Base-by-base conservation (phyloP, 176 grass and related monocot species). In the Aegilops speltoides region DNA sequence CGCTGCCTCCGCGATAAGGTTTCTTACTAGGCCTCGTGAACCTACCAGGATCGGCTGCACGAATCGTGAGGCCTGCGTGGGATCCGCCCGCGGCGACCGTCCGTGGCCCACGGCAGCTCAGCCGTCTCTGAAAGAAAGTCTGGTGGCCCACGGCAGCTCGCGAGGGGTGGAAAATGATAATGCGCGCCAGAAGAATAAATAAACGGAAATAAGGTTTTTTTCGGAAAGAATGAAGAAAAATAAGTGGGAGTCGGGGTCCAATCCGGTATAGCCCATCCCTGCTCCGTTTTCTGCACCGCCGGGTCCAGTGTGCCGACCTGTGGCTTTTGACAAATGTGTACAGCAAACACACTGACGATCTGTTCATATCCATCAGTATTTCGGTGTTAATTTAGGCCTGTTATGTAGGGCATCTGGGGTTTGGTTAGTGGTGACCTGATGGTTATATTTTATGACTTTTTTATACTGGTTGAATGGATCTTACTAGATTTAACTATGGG, bases 91-190 rank as follows among this genome's bases (percentile, higher is more conserved):
- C 32, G 6, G 63, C 82, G 63, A 84, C 80, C 78, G 86, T 40
- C 48, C 59, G 72, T 89, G 86, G 86, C 89, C 87, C 83, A 80
- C 77, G 80, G 69, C 86, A 86, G 73, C 82, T 56, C 65, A 81
- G 82, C 74, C 66, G 86, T 68, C 74, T 83, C 72, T 48, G 83
- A 52, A 52, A 48, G 82, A 16, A 48, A 52, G 48, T 52, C 15
- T 52, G 48, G 72, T 89, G 86, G 82, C 89, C 87, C 83, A 71
- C 77, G 80, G 63, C 86, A 86, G 79, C 68, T 81, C 78, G 86
- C 52, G 86, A 7, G 75, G 88, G 83, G 15, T 76, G 59, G 22
- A 24, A 62, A 62, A 62, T 62, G 83, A 61, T 70, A 61, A 79
- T 66, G 76, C 77, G 52, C 60, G 77, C 60, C 43, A 25, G 11